Percentiles rank a stretch among this genome's conserved stretches.
Evolutionary conservation across 2,329 filamentous ascomycete genomes (phyloP).

Genomic region (Aspergillus brunneoviolaceus): DNA sequence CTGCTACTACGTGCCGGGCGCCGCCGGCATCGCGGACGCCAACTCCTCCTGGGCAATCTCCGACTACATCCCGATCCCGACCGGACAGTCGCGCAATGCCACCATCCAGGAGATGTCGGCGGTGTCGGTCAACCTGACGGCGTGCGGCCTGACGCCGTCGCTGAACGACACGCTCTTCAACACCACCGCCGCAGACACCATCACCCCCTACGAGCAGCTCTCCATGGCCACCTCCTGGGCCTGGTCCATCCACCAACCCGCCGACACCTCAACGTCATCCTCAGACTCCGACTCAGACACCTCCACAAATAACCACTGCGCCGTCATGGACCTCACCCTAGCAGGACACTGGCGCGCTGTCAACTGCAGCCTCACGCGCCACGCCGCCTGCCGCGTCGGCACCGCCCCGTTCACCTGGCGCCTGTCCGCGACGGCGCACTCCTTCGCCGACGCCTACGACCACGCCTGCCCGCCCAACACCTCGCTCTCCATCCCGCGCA

Average conservation of each 20-base stretch:
- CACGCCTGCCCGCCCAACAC: conserved; percentile 51
- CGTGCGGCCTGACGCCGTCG: conserved; percentile 61
- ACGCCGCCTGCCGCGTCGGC: conserved; percentile 57
- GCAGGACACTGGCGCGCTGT: conserved; percentile 58
- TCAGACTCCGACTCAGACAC: conserved; percentile 14
- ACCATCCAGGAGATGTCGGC: conserved; percentile 33
- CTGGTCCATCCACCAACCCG: conserved; percentile 59
- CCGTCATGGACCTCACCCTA: conserved; percentile 51
- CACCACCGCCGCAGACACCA: conserved; percentile 50
- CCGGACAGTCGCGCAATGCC: conserved; percentile 22
- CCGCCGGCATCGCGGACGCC: conserved; percentile 40
- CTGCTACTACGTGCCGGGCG: conserved; percentile 54
- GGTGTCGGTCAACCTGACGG: conserved; percentile 43
- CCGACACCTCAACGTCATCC: conserved; percentile 41
- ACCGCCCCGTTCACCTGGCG: conserved; percentile 59
- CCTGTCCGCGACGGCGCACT: conserved; percentile 45
- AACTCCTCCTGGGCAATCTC: conserved; percentile 57
- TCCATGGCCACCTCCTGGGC: conserved; percentile 58
- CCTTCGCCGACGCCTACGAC: conserved; percentile 47
- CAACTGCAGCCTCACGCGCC: conserved; percentile 54
- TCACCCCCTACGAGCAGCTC: conserved; percentile 50
- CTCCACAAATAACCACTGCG: conserved; percentile 53
- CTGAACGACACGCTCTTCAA: conserved; percentile 58
- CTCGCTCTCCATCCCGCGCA: conserved; percentile 59
- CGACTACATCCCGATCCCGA: conserved; percentile 29